Evolutionary conservation across 495 filamentous ascomycete genomes (phyloP), one percentile per base, ranked within the genome.

Genomic region (Aspergillus sclerotioniger): DNA sequence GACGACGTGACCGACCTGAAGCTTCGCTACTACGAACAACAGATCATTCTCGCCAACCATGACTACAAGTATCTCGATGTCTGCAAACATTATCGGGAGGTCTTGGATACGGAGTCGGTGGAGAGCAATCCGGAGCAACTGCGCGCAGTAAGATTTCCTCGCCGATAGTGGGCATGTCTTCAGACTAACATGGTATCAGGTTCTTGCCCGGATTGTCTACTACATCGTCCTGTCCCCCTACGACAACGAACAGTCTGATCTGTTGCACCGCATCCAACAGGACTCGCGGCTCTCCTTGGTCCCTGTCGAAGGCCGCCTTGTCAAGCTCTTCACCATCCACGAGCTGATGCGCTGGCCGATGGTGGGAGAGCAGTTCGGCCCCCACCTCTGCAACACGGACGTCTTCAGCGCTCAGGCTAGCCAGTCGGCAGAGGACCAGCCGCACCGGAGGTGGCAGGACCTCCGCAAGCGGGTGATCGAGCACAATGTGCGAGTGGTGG

Each of bases 321-420:
- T 98, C 32, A 94, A 95, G 74, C 83, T 91, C 47, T 98, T 98
- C 75, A 98, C 94, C 37, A 85, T 96, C 6, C 91, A 89, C 59
- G 95, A 98, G 75, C 80, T 98, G 54, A 98, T 98, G 94, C 88
- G 92, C 69, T 98, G 94, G 94, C 93, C 94, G 20, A 85, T 92
- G 65, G 90, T 98, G 21, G 80, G 90, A 16, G 83, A 92, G 70
- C 79, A 87, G 28, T 98, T 92, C 62, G 92, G 92, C 6, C 85
- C 90, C 29, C 90, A 96, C 65, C 82, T 98, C n/a, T 91, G 89
- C 74, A 77, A 78, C 62, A 96, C 91, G 21, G 94, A 98, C 67
- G 88, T 98, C 62, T 98, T 98, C 71, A 74, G 73, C 47, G 59
- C 69, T 41, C 71, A 81, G 43, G 67, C 82, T 37, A 80, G 80